Percentiles rank a stretch among this genome's conserved stretches.
These are phyloP conservation scores for Globisporangium apiculatum DNA, from an alignment of 352 stramenopile species.

Conservation along the genomic window DNA sequence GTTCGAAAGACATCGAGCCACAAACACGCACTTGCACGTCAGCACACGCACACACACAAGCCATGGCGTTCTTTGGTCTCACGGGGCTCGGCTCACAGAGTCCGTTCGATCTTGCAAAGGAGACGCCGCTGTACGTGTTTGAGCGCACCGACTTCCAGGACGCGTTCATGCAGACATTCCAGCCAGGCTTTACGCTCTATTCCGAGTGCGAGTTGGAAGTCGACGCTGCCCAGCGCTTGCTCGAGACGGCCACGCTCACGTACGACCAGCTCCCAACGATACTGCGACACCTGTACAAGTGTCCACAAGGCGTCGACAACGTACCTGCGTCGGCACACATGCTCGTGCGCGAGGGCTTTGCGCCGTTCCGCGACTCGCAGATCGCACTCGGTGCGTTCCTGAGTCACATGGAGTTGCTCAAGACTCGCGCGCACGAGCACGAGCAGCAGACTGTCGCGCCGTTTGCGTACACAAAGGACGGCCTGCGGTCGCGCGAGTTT, in stretches of 20 bases:
- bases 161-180: slow-evolving; percentile 49
- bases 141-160: slow-evolving; percentile 43
- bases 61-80: slow-evolving; percentile 53
- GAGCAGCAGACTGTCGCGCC: slow-evolving; percentile 17
- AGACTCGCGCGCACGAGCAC: slow-evolving; percentile 21
- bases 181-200: slow-evolving; percentile 40
- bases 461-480: slow-evolving; percentile 37
- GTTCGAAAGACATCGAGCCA: too few species aligned
- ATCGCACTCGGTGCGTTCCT: slow-evolving; percentile 24
- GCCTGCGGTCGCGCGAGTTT: slow-evolving; percentile 31
- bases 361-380: slow-evolving; percentile 1
- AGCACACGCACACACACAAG: too few species aligned
- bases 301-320: slow-evolving; percentile 44
- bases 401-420: slow-evolving; percentile 24
- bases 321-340: slow-evolving; percentile 20
- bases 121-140: slow-evolving; percentile 53
- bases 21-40: too few species aligned
- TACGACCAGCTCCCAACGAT: slow-evolving; percentile 30
- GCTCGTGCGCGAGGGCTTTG: slow-evolving; percentile 23
- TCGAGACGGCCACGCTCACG: slow-evolving; percentile 26
- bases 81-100: slow-evolving; percentile 49
- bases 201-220: slow-evolving; percentile 56
- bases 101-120: slow-evolving; percentile 44
- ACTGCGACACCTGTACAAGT: slow-evolving; percentile 55
- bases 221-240: slow-evolving; percentile 17